These are phyloP conservation scores for Magnaporthiopsis rhizophila DNA, from an alignment of 2,329 filamentous ascomycete species.

Conservation along the genomic window DNA sequence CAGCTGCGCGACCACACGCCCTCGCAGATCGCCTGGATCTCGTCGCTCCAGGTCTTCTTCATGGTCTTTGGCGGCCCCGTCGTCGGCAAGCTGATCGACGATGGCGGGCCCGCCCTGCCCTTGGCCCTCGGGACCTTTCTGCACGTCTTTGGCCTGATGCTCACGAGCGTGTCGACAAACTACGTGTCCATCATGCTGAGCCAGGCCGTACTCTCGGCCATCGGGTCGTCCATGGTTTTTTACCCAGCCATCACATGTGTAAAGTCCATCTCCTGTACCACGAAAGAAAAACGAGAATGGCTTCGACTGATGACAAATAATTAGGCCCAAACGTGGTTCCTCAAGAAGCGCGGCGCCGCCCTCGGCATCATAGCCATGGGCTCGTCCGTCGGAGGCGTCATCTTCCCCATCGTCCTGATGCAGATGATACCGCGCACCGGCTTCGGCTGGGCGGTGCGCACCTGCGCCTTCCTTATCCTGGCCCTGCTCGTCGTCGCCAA, in stretches of 20 bases:
- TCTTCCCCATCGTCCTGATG: conserved; percentile 22
- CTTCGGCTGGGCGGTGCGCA: conserved; percentile 22
- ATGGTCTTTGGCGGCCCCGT: conserved; percentile 46
- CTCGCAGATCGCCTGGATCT: conserved; percentile 41
- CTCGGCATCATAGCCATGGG: conserved; percentile 18
- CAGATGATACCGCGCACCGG: conserved; percentile 18
- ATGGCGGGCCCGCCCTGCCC: conserved; percentile 29
- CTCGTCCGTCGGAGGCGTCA: conserved; percentile 20
- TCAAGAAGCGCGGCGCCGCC: conserved; percentile 16
- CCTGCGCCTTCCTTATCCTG: conserved; percentile 20
- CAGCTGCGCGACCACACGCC: conserved; percentile 32
- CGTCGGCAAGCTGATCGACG: conserved; percentile 53
- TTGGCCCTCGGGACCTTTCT: conserved; percentile 39
- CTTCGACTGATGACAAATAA: too few relatives aligned
- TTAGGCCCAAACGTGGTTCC: conserved; percentile 13
- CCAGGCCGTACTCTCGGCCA: conserved; percentile 15
- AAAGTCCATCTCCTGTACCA: too few relatives aligned
- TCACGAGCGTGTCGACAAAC: conserved; percentile 35
- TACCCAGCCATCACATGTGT: too few relatives aligned
- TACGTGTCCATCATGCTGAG: conserved; percentile 24
- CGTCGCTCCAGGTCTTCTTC: conserved; percentile 43
- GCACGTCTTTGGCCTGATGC: conserved; percentile 50
- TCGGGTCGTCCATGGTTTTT: not conserved
- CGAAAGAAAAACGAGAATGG: too few relatives aligned
- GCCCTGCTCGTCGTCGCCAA: conserved; percentile 18